phyloP scores from a whole-genome alignment of 768 basidiomycete genomes.

The Mycena floridula region DNA sequence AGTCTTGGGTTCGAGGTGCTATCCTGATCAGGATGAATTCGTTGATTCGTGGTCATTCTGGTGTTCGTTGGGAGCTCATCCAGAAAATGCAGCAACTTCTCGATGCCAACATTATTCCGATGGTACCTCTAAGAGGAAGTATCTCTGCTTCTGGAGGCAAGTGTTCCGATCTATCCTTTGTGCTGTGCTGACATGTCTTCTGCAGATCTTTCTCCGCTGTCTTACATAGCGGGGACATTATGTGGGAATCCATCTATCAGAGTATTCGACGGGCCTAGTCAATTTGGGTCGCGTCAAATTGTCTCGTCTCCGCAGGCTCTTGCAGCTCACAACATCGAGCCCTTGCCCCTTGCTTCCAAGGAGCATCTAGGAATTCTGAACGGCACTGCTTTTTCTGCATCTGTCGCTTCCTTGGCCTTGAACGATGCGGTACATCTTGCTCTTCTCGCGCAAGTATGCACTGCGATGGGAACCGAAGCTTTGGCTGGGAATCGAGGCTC shows the following conservation, averaged over 20 bases:
- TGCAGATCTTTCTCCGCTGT: slow-evolving; percentile 72
- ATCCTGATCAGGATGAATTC: slow-evolving; percentile 87
- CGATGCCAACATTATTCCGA: slow-evolving; percentile 62
- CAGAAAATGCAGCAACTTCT: slow-evolving; percentile 74
- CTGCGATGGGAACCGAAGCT: slow-evolving; percentile 82
- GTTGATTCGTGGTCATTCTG: slow-evolving; percentile 83
- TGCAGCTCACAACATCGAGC: slow-evolving; percentile 50
- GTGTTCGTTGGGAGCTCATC: slow-evolving; percentile 75
- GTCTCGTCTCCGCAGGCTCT: slow-evolving; percentile 55
- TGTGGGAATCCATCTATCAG: slow-evolving; percentile 77
- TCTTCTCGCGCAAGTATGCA: slow-evolving; percentile 64
- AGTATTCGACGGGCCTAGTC: slow-evolving; percentile 52
- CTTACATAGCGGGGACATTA: slow-evolving; percentile 77
- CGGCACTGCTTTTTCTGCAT: slow-evolving; percentile 81
- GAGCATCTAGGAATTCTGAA: slow-evolving; percentile 80
- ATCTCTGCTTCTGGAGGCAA: slow-evolving; percentile 80
- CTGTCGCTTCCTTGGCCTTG: slow-evolving; percentile 69
- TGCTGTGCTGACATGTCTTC: slow-evolving; percentile 7
- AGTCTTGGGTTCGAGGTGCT: slow-evolving; percentile 83
- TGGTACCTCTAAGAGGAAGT: slow-evolving; percentile 79
- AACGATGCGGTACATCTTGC: slow-evolving; percentile 66
- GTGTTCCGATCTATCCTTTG: slow-evolving; percentile 8
- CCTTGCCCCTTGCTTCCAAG: slow-evolving; percentile 65
- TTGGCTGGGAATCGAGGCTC: slow-evolving; percentile 67
- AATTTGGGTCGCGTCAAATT: slow-evolving; percentile 42